Evolutionary conservation across 225 moss, liverwort and hornwort genomes (phyloP).

Genomic region (Bryoerythrophyllum caledonicum): DNA sequence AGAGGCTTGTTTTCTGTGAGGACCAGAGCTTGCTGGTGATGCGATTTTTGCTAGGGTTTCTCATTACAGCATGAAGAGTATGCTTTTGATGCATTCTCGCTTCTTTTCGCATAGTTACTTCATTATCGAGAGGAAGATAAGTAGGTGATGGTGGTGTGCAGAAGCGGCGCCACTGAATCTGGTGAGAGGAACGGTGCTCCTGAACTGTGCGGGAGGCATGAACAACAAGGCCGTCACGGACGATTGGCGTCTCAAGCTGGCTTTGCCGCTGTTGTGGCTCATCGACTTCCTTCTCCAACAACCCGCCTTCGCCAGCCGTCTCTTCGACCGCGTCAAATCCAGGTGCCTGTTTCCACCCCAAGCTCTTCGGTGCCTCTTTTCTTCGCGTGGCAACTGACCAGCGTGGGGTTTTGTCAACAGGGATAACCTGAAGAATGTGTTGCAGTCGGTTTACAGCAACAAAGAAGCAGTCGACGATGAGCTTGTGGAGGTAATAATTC

Average conservation of each 20-base stretch:
- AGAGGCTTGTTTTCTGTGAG: too few species aligned
- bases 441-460: conserved; percentile 88
- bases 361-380: not conserved
- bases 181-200: conserved; percentile 81
- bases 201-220: conserved; percentile 97
- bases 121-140: too few species aligned
- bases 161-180: conserved; percentile 60
- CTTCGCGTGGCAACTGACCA: not conserved
- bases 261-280: conserved; percentile 73
- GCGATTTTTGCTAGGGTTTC: too few species aligned
- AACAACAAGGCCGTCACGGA: conserved; percentile 93
- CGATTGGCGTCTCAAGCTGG: conserved; percentile 87
- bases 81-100: too few species aligned
- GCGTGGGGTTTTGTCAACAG: conserved; percentile 33
- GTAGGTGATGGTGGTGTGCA: conserved; percentile 15
- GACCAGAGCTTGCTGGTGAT: too few species aligned
- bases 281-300: conserved; percentile 77
- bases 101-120: too few species aligned
- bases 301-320: conserved; percentile 59
- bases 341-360: conserved; percentile 29
- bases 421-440: conserved; percentile 75
- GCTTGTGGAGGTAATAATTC: conserved; percentile 69
- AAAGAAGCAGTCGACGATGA: conserved; percentile 94
- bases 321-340: conserved; percentile 75
- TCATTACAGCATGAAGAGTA: too few species aligned